Evolutionary conservation across 176 grass and related monocot species (phyloP), one percentile per base, ranked within the genome.

Genomic region (Zoysia japonica): DNA sequence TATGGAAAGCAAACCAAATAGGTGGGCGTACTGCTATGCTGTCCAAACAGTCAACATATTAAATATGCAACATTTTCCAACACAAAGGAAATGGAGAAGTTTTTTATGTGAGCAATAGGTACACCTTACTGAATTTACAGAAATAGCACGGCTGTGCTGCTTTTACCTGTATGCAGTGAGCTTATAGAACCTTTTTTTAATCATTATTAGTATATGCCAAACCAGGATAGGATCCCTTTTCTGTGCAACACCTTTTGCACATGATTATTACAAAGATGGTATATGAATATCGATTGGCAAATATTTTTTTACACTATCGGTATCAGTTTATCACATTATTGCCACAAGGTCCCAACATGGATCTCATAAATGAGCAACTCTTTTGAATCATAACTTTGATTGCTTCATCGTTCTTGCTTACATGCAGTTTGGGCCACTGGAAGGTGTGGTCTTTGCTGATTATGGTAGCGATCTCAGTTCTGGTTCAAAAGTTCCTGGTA

Each of bases 391-490:
- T 76, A 17, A 61, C 65, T 55, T 76, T 17, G 28, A 78, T 81
- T 65, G 36, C 39, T 80, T 77, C 1, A 81, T 61, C 11, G 15
- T 66, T 19, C 17, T 78, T 12, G n/a, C 47, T 77, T 39, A 11
- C 42, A 19, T 91, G 81, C 75, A 99, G 96, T 88, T 84, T 68
- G 96, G 92, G 57, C 96, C 92, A 6, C 69, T 99, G 72, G 88
- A 96, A 89, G 96, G 92, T 47, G 90, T 93, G 66, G 38, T 99
- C n/a, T 99, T 95, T 89, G 90, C 74, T 14, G 96, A 99, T 80
- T 95, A 93, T 61, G 96, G 96, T 48, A 99, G 92, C 44, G 92
- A 95, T 88, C 79, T 99, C 49, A 86, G 92, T 38, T 99, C 96
- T 70, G 96, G 96, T 54, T 72, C 74, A 56, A 95, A 87, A 56